Evolutionary conservation across 164 flowering plant genomes (phyloP).

Genomic region (Berberis thunbergii): DNA sequence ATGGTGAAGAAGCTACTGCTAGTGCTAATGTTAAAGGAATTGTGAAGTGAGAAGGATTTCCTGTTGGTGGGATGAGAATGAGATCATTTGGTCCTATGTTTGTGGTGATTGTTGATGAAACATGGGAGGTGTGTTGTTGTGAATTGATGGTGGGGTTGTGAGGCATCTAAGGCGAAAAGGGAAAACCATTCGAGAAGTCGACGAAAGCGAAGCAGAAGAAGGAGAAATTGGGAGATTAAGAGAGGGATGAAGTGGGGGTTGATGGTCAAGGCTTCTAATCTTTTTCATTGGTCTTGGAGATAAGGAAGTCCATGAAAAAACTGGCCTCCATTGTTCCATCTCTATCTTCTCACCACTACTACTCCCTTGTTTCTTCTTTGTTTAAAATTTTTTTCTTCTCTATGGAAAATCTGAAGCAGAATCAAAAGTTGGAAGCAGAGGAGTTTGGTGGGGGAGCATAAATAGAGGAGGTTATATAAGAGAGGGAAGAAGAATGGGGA

Average conservation of each 20-base stretch:
- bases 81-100: slow-evolving; percentile 44
- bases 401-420: no score
- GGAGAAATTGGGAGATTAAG: background rate
- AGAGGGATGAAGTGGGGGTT: slow-evolving; percentile 12
- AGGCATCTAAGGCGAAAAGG: background rate
- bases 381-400: no score
- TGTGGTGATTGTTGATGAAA: slow-evolving; percentile 5
- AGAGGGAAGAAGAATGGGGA: no score
- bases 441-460: no score
- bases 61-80: slow-evolving; percentile 26
- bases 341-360: slow-evolving; percentile 2
- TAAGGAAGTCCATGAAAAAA: slow-evolving; percentile 51
- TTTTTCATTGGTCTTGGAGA: slow-evolving; percentile 60
- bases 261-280: slow-evolving; percentile 47
- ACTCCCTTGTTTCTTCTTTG: background rate
- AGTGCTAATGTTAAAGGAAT: no score
- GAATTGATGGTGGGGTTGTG: slow-evolving; percentile 4
- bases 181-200: background rate
- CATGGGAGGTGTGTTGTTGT: slow-evolving; percentile 4
- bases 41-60: no score
- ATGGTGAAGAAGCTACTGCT: slow-evolving; percentile 22
- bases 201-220: background rate
- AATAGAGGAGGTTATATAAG: no score
- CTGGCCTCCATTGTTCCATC: slow-evolving; percentile 38
- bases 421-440: no score